Evolutionary conservation across 73 alveolate species (phyloP).

Genomic region (Diophrys appendiculata): DNA sequence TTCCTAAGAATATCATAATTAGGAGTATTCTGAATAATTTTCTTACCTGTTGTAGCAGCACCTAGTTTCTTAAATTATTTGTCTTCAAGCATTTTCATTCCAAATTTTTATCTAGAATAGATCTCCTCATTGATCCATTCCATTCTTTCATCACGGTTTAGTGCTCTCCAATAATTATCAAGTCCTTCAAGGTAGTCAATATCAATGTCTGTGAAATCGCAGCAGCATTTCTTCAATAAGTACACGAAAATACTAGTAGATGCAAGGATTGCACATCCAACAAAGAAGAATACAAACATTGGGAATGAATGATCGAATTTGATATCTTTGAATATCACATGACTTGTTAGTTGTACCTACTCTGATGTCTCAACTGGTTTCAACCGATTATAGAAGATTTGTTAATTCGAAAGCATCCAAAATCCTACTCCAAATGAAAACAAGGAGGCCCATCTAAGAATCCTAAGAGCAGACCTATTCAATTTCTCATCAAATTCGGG

Average conservation of each 20-base stretch:
- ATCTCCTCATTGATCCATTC: constrained; percentile 22
- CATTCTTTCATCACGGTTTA: constrained; percentile 10
- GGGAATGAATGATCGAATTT: constrained; percentile 35
- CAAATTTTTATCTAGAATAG: constrained; percentile 36
- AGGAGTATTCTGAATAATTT: constrained; percentile 1
- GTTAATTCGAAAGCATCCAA: constrained; percentile 51
- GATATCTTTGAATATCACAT: constrained; percentile 13
- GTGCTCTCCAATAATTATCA: constrained; percentile 13
- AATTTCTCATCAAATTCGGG: constrained; percentile 63
- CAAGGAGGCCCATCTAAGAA: constrained; percentile 44
- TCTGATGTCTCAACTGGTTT: neutral
- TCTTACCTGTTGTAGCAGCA: neutral
- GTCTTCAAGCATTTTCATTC: constrained; percentile 9
- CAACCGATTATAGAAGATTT: constrained; percentile 33
- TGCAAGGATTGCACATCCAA: neutral
- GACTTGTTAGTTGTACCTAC: constrained; percentile 8
- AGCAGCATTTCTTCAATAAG: neutral
- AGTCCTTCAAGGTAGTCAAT: constrained; percentile 1
- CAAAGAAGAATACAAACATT: constrained; percentile 12
- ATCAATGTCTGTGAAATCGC: neutral
- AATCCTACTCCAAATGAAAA: constrained; percentile 34
- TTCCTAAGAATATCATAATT: constrained; percentile 37
- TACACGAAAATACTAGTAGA: neutral
- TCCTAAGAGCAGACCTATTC: constrained; percentile 43
- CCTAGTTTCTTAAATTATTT: neutral